Conservation (phyloP, 2,329 filamentous ascomycete species). For the Chaetomiaceae sp. region DNA sequence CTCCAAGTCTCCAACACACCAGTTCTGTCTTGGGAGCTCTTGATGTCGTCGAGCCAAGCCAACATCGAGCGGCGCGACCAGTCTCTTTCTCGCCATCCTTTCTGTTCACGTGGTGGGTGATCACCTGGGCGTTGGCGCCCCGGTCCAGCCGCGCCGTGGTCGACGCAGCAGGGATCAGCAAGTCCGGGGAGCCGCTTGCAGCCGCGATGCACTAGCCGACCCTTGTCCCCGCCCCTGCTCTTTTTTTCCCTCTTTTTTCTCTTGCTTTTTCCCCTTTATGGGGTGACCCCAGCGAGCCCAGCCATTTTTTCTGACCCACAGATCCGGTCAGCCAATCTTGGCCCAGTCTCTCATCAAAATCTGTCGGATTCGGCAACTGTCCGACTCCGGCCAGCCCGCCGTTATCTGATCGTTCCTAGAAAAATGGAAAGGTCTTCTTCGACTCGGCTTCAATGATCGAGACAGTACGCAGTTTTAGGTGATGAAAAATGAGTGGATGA, state of each 20-base stretch:
- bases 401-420: neutral
- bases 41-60: neutral
- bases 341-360: neutral
- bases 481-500: too few relatives aligned
- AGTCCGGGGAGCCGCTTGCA: slow-evolving; percentile 25
- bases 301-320: neutral
- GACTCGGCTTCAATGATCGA: too few relatives aligned
- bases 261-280: neutral
- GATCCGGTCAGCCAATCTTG: slow-evolving; percentile 11
- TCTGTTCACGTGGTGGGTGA: slow-evolving; percentile 22
- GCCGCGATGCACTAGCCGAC: slow-evolving; percentile 18
- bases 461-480: too few relatives aligned
- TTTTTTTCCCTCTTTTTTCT: slow-evolving; percentile 1
- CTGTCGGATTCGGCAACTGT: neutral
- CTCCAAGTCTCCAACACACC: too few relatives aligned
- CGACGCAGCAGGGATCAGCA: slow-evolving; percentile 6
- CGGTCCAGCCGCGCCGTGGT: slow-evolving; percentile 3
- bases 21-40: too few relatives aligned
- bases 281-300: too few relatives aligned
- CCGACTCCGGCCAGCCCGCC: neutral
- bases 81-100: neutral
- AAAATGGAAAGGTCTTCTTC: too few relatives aligned
- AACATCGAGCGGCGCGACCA: neutral
- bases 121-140: slow-evolving; percentile 16
- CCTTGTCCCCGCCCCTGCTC: slow-evolving; percentile 3